A percentile compares a stretch with the other conserved stretches of the same genome.
Evolutionary conservation across 208 protist species (phyloP).

Genomic region (Leishmania guyanensis): DNA sequence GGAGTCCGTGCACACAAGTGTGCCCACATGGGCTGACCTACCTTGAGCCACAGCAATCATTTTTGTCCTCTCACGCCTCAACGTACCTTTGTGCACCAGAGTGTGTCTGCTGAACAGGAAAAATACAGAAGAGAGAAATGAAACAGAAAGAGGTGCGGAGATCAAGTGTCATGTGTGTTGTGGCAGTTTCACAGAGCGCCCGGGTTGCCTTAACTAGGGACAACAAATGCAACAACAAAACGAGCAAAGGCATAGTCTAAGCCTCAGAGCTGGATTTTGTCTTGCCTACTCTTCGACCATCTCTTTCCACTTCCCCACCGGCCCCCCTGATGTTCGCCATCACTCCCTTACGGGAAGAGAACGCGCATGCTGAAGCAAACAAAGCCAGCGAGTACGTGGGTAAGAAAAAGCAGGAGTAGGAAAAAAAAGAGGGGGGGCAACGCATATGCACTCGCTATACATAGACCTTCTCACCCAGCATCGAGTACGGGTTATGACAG

Average conservation of each 20-base stretch:
- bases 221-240: neutral
- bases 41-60: neutral
- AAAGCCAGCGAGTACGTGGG: neutral
- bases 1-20: neutral
- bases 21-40: neutral
- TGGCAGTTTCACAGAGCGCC: neutral
- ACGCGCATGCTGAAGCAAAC: neutral
- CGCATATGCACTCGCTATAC: neutral
- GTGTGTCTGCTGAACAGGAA: neutral
- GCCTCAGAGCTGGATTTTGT: neutral
- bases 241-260: neutral
- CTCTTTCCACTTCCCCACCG: neutral
- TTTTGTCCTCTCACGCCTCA: neutral
- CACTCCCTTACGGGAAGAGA: neutral
- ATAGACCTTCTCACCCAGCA: conserved; percentile 23
- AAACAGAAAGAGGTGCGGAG: neutral
- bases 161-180: neutral
- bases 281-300: neutral
- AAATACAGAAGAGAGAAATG: neutral
- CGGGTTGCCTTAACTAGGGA: neutral
- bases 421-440: neutral
- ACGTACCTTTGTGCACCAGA: neutral
- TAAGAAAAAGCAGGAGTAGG: neutral
- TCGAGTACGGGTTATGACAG: conserved; percentile 34
- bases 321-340: neutral